These are phyloP conservation scores for Myriosclerotinia duriaeana DNA, from an alignment of 2,329 filamentous ascomycete genomes.

Conservation along the genomic window DNA sequence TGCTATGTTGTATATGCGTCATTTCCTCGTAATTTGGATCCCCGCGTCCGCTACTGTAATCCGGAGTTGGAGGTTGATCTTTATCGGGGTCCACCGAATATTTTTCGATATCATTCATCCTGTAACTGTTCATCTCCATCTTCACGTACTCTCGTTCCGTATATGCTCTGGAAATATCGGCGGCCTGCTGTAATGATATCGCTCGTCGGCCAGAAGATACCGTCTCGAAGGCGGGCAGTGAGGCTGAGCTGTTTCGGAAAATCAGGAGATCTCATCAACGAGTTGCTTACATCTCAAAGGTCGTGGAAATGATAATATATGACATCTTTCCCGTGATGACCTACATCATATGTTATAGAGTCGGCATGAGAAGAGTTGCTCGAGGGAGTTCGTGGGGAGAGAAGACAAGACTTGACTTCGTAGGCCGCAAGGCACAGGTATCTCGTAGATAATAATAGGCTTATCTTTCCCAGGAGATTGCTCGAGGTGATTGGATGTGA, in stretches of 20 bases:
- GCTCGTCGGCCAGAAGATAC: neutral
- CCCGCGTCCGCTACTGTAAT: slow-evolving; percentile 30
- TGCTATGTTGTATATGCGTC: slow-evolving; percentile 28
- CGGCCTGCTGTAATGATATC: neutral
- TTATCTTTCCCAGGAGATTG: slow-evolving; percentile 20
- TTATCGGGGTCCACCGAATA: slow-evolving; percentile 21
- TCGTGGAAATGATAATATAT: slow-evolving; percentile 2
- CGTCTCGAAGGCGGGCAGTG: neutral
- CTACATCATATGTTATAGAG: slow-evolving; percentile 17
- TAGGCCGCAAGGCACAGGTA: slow-evolving; percentile 11
- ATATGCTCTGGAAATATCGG: neutral
- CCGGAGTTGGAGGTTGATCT: slow-evolving; percentile 25
- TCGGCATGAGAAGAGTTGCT: neutral
- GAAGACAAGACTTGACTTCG: neutral
- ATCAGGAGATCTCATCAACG: neutral
- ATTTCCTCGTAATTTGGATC: slow-evolving; percentile 35
- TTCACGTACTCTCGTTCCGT: neutral
- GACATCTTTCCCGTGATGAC: neutral
- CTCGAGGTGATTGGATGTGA: slow-evolving; percentile 12
- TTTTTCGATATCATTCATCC: slow-evolving; percentile 28
- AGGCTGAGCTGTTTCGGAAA: slow-evolving; percentile 14
- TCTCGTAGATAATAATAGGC: slow-evolving; percentile 10
- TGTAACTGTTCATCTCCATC: slow-evolving; percentile 12
- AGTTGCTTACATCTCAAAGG: neutral
- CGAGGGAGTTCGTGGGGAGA: neutral